phyloP scores from a whole-genome alignment of 2,329 filamentous ascomycete genomes.

The Pyrenophora seminiperda region DNA sequence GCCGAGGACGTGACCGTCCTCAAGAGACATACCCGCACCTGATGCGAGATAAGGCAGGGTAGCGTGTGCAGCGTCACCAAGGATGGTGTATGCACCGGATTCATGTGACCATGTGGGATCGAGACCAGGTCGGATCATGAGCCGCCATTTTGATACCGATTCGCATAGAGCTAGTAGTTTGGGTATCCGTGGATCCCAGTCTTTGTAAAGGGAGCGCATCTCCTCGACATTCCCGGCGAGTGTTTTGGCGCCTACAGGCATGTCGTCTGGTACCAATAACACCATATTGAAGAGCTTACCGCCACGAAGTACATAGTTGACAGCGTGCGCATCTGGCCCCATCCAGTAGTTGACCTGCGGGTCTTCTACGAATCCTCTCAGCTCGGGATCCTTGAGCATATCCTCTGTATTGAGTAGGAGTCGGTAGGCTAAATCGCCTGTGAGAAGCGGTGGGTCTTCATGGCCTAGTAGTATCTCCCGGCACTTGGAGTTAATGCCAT shows the following conservation, averaged over 20 bases:
- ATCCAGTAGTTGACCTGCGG: constrained; percentile 61
- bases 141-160: constrained; percentile 65
- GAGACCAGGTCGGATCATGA: constrained; percentile 62
- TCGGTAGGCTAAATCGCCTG: constrained; percentile 59
- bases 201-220: constrained; percentile 59
- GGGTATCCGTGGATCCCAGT: constrained; percentile 61
- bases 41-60: constrained; percentile 67
- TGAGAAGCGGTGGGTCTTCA: constrained; percentile 55
- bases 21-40: constrained; percentile 65
- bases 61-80: constrained; percentile 69
- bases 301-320: constrained; percentile 58
- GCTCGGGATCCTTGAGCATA: constrained; percentile 55
- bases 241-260: constrained; percentile 53
- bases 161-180: constrained; percentile 64
- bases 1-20: constrained; percentile 64
- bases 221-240: constrained; percentile 59
- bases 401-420: constrained; percentile 53
- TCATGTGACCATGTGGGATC: constrained; percentile 62
- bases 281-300: constrained; percentile 59
- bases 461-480: constrained; percentile 53
- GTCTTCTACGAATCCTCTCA: constrained; percentile 53
- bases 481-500: constrained; percentile 55
- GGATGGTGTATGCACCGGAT: constrained; percentile 61
- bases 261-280: constrained; percentile 57
- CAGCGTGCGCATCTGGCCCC: constrained; percentile 57